Evolutionary conservation across 1,284 basidiomycete species (phyloP), one percentile per base, ranked within the genome.

Genomic region (Lentinula novae-zelandiae): DNA sequence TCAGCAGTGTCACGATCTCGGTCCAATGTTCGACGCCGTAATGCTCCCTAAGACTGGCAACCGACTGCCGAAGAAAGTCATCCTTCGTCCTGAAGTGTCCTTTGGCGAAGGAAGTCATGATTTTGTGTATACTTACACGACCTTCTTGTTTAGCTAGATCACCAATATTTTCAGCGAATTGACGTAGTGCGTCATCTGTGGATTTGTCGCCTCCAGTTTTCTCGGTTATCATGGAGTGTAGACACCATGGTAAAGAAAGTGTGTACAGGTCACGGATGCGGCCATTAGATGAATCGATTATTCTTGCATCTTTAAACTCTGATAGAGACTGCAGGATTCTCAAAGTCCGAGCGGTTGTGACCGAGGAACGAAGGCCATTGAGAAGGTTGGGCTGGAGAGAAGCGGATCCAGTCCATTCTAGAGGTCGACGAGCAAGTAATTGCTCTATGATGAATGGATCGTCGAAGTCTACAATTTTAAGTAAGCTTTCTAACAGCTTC

Each of bases 51-150:
- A 98, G 81, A 66, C 91, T 89, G 2, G 85, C 80, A 17, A 94
- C 88, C 0, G 94, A 95, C 71, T 98, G 95, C 2, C 94, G 87
- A 61, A 96, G 82, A 73, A 98, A 95, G 72, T 98, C 95, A 60
- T 98, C 96, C 70, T 91, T 91, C 1, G 94, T 94, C 49, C 95
- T 82, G 80, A 98, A 98, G 50, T 93, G 90, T 22, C 82, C 80
- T 72, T 92, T 93, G 46, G 92, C 86, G 65, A 96, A 95, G 6
- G 93, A 96, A 1, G 82, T 89, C 83, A 96, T 91, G 67, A 98
- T 90, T 38, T 93, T 89, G 61, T 85, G 80, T 65, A 97, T 89
- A 67, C 90, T 92, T 10, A 85, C 81, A 56, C 87, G 83, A 46
- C 86, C 87, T 66, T 93, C 87, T 46, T 78, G 73, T 40, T 86